Base-by-base conservation (phyloP, 495 filamentous ascomycete species). In the Lindgomyces ingoldianus region DNA sequence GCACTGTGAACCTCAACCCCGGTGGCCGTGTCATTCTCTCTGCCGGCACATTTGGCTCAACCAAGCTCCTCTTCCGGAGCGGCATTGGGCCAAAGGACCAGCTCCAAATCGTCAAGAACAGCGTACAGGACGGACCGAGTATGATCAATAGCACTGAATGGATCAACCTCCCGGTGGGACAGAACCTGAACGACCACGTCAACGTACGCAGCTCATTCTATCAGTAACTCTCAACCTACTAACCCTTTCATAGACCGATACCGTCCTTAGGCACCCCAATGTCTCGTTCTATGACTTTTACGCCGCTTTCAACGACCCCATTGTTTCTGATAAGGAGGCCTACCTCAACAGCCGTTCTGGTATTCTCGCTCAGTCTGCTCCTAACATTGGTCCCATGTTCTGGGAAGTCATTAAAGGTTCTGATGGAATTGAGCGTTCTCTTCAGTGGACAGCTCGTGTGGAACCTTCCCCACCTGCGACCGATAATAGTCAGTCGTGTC, bases 131-230 rank as follows among this genome's bases (percentile, higher is more conserved):
- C 54, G 72, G 72, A 8, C 11, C 63, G 0, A 70, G 51, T 26
- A 66, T 75, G 36, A 81, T 85, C 73, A 81, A 81, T 69, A 83
- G 79, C 67, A 85, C 85, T 26, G 68, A 83, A 18, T 91, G 88
- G 88, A 88, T 93, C 70, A 77, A 85, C 64, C 78, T 89, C 16
- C 89, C 89, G 21, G 89, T 93, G 19, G 89, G 89, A 24, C 81
- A 87, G 69, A 90, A 89, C 70, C 73, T 91, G 44, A 83, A 85
- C 62, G 89, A 91, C 71, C 88, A 93, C 73, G 68, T 70, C 49
- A 70, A 70, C 54, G 54, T 57, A 46, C 45, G 54, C 46, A 16
- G 16, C 26, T 19, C 24, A n/a, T 12, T 27, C 24, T 36, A 8
- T 29, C 12, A 18, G 2, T 4, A 47, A 22, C 19, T 29, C 21